These are phyloP conservation scores for Allomyces macrogynus DNA, from an alignment of 192 early-diverging fungal species.

Conservation along the genomic window DNA sequence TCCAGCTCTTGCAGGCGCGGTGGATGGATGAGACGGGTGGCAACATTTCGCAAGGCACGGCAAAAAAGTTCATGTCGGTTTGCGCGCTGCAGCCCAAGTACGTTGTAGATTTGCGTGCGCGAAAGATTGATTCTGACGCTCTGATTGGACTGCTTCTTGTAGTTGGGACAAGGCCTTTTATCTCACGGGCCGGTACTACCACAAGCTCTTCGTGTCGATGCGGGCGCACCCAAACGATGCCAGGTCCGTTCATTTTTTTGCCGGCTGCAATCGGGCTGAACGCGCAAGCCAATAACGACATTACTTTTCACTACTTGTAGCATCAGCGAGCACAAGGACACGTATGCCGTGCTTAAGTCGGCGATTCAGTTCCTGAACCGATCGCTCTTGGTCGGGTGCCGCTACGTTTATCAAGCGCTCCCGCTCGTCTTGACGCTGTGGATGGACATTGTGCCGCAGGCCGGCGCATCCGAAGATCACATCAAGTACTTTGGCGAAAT, in stretches of 20 bases:
- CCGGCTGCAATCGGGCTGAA: no score
- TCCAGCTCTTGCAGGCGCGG: conserved; percentile 24
- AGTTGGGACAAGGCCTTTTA: conserved; percentile 50
- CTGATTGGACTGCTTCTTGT: not conserved
- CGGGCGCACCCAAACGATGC: conserved; percentile 5
- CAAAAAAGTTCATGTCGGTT: conserved; percentile 13
- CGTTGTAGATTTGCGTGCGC: conserved; percentile 2
- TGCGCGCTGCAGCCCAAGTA: conserved; percentile 14
- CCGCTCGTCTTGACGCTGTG: conserved; percentile 69
- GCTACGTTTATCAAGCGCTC: conserved; percentile 66
- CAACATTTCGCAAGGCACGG: conserved; percentile 16
- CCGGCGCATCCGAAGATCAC: conserved; percentile 1
- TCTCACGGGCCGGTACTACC: conserved; percentile 36
- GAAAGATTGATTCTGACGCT: no score
- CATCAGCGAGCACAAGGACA: no score
- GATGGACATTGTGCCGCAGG: conserved; percentile 45
- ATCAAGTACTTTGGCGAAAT: conserved; percentile 28
- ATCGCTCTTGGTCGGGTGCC: conserved; percentile 42
- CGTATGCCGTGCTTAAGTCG: not conserved
- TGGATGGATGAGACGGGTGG: conserved; percentile 34
- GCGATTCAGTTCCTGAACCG: not conserved
- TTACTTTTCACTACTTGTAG: no score
- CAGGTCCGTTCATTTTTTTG: conserved; percentile 4
- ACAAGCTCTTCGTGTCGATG: conserved; percentile 21
- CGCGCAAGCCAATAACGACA: no score